These are phyloP conservation scores for Candida sakaeoensis DNA, from an alignment of 805 yeast genomes.

Conservation along the genomic window DNA sequence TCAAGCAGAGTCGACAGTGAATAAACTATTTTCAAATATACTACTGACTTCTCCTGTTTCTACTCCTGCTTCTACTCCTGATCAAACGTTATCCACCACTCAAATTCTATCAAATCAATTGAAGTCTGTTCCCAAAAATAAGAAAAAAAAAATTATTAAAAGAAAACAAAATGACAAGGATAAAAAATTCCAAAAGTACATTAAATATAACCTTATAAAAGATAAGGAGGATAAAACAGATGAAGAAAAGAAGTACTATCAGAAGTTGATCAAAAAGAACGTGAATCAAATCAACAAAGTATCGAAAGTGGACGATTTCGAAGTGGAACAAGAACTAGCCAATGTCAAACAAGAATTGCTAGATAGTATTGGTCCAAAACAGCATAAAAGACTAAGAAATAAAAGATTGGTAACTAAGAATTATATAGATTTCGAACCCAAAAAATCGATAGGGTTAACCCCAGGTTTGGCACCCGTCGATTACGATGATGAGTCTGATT, in stretches of 20 bases:
- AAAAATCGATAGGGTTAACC: conserved; percentile 50
- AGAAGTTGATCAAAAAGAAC: conserved; percentile 36
- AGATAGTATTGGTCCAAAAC: conserved; percentile 20
- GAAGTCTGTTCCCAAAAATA: conserved; percentile 13
- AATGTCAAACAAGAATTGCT: conserved; percentile 16
- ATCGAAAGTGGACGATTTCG: conserved; percentile 29
- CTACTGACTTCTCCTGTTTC: conserved; percentile 11
- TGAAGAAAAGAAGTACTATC: conserved; percentile 36
- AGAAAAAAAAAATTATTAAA: conserved; percentile 20
- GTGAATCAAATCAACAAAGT: conserved; percentile 25
- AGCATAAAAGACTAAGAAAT: conserved; percentile 21
- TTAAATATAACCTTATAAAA: conserved; percentile 38
- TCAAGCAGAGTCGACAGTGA: conserved; percentile 40
- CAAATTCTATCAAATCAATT: conserved; percentile 18
- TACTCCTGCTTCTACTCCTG: not conserved
- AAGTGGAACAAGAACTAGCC: conserved; percentile 27
- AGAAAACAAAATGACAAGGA: conserved; percentile 26
- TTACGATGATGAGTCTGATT: conserved; percentile 48
- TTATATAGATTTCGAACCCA: conserved; percentile 1
- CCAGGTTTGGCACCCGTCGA: conserved; percentile 88
- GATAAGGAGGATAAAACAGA: conserved; percentile 22
- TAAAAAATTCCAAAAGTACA: conserved; percentile 30
- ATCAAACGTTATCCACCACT: conserved; percentile 13
- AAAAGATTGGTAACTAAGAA: conserved; percentile 10
- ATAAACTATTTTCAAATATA: conserved; percentile 24